These are phyloP conservation scores for Beauveria caledonica DNA, from an alignment of 2,329 filamentous ascomycete species.

Conservation along the genomic window DNA sequence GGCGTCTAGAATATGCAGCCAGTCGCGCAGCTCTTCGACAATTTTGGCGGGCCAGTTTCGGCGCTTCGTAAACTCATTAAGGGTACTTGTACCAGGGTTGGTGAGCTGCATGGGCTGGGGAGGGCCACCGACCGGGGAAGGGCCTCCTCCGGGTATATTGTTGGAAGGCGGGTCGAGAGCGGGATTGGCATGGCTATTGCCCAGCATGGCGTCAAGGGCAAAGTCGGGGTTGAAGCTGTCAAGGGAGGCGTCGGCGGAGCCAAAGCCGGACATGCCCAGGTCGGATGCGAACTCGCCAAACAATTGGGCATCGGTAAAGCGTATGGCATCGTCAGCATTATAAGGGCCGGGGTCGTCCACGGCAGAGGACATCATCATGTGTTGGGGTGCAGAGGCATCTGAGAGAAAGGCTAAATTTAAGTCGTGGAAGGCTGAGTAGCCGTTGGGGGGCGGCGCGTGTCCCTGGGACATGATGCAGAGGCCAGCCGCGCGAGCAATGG, in stretches of 20 bases:
- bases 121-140: slow-evolving; percentile 32
- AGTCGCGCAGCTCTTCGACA: slow-evolving; percentile 81
- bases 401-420: not conserved
- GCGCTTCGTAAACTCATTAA: slow-evolving; percentile 53
- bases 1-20: slow-evolving; percentile 78
- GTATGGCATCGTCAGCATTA: not conserved
- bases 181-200: slow-evolving; percentile 17
- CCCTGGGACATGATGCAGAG: slow-evolving; percentile 9
- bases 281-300: slow-evolving; percentile 6
- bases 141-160: slow-evolving; percentile 33
- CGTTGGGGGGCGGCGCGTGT: slow-evolving; percentile 1
- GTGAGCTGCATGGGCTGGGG: slow-evolving; percentile 16
- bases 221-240: slow-evolving; percentile 8
- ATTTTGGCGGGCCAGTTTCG: slow-evolving; percentile 81
- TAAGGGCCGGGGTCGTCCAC: not conserved
- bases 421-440: slow-evolving; percentile 2
- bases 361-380: not conserved
- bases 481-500: slow-evolving; percentile 1
- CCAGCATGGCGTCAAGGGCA: slow-evolving; percentile 11
- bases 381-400: slow-evolving; percentile 8
- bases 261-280: slow-evolving; percentile 1
- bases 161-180: slow-evolving; percentile 23
- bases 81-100: slow-evolving; percentile 31
- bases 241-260: not conserved
- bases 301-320: slow-evolving; percentile 6